A percentile compares a stretch with the other conserved stretches of the same genome.
Evolutionary conservation across 139 green algal genomes (phyloP).

Genomic region (Pseudopediastrum boryanum): DNA sequence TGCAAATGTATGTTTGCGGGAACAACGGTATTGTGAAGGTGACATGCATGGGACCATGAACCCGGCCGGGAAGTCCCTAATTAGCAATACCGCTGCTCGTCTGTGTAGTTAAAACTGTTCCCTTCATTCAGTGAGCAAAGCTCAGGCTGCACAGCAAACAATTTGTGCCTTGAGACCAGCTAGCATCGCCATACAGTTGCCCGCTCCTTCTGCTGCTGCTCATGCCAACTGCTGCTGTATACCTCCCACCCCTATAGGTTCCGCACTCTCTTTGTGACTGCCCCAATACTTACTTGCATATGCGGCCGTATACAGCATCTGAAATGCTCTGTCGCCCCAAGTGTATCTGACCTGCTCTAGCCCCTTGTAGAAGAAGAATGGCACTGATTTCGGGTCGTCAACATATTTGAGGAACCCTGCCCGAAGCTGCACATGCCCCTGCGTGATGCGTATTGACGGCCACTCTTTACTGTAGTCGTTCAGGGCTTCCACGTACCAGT

Average conservation of each 20-base stretch:
- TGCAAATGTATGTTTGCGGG: no score
- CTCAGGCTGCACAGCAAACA: neutral
- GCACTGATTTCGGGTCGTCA: slow-evolving; percentile 17
- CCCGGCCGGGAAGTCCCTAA: no score
- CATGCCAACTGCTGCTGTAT: neutral
- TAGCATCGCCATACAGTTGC: neutral
- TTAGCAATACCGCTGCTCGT: no score
- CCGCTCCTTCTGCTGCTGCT: neutral
- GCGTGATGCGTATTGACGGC: slow-evolving; percentile 8
- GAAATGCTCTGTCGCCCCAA: slow-evolving; percentile 25
- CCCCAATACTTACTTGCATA: slow-evolving; percentile 15
- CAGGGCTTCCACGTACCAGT: slow-evolving; percentile 25
- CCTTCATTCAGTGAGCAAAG: no score
- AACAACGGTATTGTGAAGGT: no score
- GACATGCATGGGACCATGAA: no score
- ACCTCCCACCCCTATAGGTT: neutral
- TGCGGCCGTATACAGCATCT: slow-evolving; percentile 8
- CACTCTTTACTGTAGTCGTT: slow-evolving; percentile 27
- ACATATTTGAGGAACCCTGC: slow-evolving; percentile 12
- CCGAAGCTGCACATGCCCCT: slow-evolving; percentile 4
- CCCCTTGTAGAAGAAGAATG: slow-evolving; percentile 31
- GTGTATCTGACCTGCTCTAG: slow-evolving; percentile 28
- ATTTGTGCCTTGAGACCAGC: neutral
- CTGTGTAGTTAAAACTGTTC: no score
- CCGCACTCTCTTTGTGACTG: neutral